Conservation (phyloP, 2,329 filamentous ascomycete species). For the Dothiorella sarmentorum region DNA sequence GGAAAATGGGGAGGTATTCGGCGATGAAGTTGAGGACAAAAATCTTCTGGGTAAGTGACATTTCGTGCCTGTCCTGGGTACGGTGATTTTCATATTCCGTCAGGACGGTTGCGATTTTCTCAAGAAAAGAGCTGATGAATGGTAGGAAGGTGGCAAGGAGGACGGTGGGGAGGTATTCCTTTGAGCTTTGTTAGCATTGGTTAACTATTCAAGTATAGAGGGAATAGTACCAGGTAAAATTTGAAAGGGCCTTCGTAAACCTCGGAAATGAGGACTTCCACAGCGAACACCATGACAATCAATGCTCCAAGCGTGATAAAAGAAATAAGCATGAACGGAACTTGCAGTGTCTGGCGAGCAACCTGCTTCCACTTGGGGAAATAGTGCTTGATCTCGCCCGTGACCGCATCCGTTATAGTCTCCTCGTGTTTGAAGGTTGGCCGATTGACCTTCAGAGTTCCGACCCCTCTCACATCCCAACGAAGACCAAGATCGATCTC, state of each 20-base stretch:
- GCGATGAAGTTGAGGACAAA: constrained; percentile 36
- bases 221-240: constrained; percentile 26
- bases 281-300: constrained; percentile 30
- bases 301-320: constrained; percentile 28
- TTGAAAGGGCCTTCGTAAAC: constrained; percentile 34
- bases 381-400: constrained; percentile 26
- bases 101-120: constrained; percentile 28
- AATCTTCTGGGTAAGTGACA: constrained; percentile 34
- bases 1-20: constrained; percentile 35
- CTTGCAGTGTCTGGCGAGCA: constrained; percentile 28
- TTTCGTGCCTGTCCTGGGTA: constrained; percentile 31
- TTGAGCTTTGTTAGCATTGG: constrained; percentile 14
- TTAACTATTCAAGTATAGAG: not conserved
- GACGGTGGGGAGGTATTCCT: constrained; percentile 35
- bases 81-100: constrained; percentile 36
- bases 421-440: constrained; percentile 30
- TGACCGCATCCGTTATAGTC: constrained; percentile 25
- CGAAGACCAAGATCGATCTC: constrained; percentile 32
- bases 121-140: constrained; percentile 29
- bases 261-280: constrained; percentile 34
- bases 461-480: constrained; percentile 33
- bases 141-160: constrained; percentile 30
- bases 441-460: constrained; percentile 30
- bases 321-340: constrained; percentile 32
- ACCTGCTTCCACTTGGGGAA: constrained; percentile 34